Base-by-base conservation (phyloP, 129 eudicot genomes). In the Chrysanthemum seticuspe region DNA sequence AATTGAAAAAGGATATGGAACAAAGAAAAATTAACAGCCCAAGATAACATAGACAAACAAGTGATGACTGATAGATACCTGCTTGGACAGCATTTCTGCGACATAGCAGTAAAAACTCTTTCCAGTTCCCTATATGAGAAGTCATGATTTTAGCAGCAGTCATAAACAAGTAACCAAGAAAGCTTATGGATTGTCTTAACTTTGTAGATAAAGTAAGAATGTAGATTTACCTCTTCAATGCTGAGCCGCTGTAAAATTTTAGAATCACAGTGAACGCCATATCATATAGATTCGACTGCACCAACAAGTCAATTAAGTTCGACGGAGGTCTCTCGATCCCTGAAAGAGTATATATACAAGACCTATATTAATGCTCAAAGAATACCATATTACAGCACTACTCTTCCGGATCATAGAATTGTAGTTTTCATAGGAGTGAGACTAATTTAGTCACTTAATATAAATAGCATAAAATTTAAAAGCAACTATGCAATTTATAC, bases 231-330 rank as follows among this genome's bases (percentile, higher is more conserved):
- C 94, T 88, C 71, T 86, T 86, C 77, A 90, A 76, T 53, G 82
- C 89, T 72, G 99, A 90, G 75, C 89, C 97, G 82, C 74, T 85
- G 85, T 86, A 95, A 73, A 95, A 95, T 61, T 81, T 91, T 19
- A 95, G 80, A 67, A 90, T 80, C 65, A 95, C 89, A 25, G 95
- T 88, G 83, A 95, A 95, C 51, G 89, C 99, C 93, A 88, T 88
- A 69, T 95, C 99, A 76, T 88, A 90, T 48, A 84, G 78, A 74
- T 85, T 86, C 48, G 96, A 83, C 79, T 91, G 89, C 25, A 95
- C 91, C 83, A 95, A 69, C 70, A 88, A 86, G 73, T 90, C 94
- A 81, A 95, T 86, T 79, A 95, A 68, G 71, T 83, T 89, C 48
- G 91, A 68, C 21, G 92, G 83, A 64, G 88, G 83, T 59, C 80